These are phyloP conservation scores for Phlebiopsis gigantea DNA, from an alignment of 768 basidiomycete genomes.

Conservation along the genomic window DNA sequence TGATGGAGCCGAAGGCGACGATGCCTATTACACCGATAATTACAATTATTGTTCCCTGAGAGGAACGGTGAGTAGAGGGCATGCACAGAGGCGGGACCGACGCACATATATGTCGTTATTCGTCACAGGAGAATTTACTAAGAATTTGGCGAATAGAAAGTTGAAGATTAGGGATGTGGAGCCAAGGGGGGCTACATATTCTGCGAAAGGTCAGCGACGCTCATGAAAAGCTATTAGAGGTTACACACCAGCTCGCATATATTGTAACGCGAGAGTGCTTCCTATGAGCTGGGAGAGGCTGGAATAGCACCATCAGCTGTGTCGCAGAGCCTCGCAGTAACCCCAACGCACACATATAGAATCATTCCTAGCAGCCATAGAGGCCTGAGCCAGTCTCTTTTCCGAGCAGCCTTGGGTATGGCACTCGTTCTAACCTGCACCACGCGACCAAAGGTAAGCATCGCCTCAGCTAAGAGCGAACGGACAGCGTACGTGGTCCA, in stretches of 20 bases:
- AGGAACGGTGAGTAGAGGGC: neutral
- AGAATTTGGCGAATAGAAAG: conserved; percentile 87
- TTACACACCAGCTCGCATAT: conserved; percentile 70
- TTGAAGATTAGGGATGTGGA: conserved; percentile 95
- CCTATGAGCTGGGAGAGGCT: conserved; percentile 84
- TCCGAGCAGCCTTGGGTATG: conserved; percentile 71
- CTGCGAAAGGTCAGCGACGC: conserved; percentile 30
- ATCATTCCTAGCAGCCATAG: conserved; percentile 90
- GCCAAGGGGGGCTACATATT: conserved; percentile 95
- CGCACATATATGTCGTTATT: conserved; percentile 76
- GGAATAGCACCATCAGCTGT: neutral
- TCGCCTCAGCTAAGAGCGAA: neutral
- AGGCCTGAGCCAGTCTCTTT: conserved; percentile 75
- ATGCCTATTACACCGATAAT: conserved; percentile 84
- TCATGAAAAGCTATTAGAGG: conserved; percentile 10
- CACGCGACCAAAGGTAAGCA: neutral
- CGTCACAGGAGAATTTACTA: conserved; percentile 83
- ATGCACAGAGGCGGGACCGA: conserved; percentile 10
- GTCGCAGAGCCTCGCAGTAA: neutral
- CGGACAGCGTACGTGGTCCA: conserved; percentile 71
- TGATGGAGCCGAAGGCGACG: conserved; percentile 81
- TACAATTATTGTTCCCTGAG: conserved; percentile 76
- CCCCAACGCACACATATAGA: conserved; percentile 76
- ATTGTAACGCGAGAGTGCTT: conserved; percentile 80
- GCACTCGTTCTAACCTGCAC: conserved; percentile 62